Evolutionary conservation across 768 basidiomycete genomes (phyloP), one percentile per base, ranked within the genome.

Genomic region (Lactarius sp.): DNA sequence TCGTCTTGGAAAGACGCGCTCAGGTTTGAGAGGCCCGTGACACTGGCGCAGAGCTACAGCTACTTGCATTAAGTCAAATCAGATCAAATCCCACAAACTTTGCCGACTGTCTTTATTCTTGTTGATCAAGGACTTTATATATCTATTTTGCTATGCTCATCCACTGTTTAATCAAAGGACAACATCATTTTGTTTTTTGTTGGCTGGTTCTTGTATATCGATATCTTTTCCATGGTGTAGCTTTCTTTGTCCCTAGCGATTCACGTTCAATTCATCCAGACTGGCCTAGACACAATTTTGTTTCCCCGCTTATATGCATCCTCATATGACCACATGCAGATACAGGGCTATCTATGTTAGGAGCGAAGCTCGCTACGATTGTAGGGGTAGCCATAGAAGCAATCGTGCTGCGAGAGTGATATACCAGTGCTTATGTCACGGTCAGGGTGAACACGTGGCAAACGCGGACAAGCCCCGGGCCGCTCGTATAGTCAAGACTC

Each of bases 1-100:
- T 13, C 4, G 14, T 56, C 47, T 10, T 64, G 63, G 64, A 47
- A 37, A 33, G 54, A 65, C 5, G 54, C 54, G 2, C 59, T 65
- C 42, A 44, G 8, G n/a, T 60, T 60, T 22, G 54, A 65, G 13
- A 56, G 16, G 41, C 54, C 54, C 1, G 6, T 4, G 6, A 52
- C 31, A 10, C 39, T 42, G 27, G 42, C 12, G 12, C 12, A 10
- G 10, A 4, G 22, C 8, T 49, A 49, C 22, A 49, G 12, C 47
- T 13, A 22, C 7, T 22, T 13, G 3, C 22, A 49, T 49, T 49
- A 27, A 47, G 20, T 47, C 9, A 47, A 47, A 47, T 47, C 9
- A 47, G 1, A 47, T 47, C 46, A 47, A 49, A 27, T n/a, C 8
- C 22, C 47, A 20, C 10, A 22, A 49, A 22, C 22, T 13, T 49